phyloP scores from a whole-genome alignment of 2,329 filamentous ascomycete species.

The Triangularia setosa region DNA sequence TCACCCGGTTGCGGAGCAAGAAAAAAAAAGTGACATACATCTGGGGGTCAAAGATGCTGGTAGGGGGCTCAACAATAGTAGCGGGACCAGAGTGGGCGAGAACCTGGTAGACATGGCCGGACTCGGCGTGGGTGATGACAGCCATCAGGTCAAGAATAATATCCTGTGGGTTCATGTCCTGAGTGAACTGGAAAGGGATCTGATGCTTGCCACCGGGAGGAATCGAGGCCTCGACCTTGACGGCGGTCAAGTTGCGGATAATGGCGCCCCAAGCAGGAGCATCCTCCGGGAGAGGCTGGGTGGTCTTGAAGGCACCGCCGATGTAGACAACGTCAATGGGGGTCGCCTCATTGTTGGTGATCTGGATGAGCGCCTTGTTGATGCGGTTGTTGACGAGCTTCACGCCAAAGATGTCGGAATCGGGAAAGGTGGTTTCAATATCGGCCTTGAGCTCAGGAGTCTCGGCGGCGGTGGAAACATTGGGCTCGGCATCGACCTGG shows the following conservation, averaged over 20 bases:
- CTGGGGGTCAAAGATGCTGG: constrained; percentile 89
- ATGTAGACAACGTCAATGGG: constrained; percentile 74
- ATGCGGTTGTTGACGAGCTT: constrained; percentile 92
- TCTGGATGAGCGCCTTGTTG: constrained; percentile 75
- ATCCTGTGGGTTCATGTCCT: constrained; percentile 91
- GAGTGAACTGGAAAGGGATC: constrained; percentile 78
- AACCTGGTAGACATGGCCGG: constrained; percentile 68
- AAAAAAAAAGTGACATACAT: too few species aligned
- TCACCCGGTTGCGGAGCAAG: not conserved
- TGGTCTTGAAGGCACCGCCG: constrained; percentile 66
- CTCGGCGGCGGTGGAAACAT: constrained; percentile 22
- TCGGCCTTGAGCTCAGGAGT: constrained; percentile 57
- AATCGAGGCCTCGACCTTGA: constrained; percentile 69
- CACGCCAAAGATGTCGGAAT: constrained; percentile 84
- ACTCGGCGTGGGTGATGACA: constrained; percentile 61
- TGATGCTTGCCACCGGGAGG: constrained; percentile 71
- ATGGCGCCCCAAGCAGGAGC: constrained; percentile 50
- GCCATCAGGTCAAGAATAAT: constrained; percentile 73
- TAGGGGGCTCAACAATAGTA: constrained; percentile 82
- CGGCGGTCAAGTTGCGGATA: constrained; percentile 79
- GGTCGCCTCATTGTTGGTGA: constrained; percentile 77
- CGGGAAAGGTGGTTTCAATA: constrained; percentile 59
- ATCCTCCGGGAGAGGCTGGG: constrained; percentile 48
- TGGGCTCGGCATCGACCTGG: constrained; percentile 24
- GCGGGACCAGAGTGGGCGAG: constrained; percentile 78